Evolutionary conservation across 768 basidiomycete genomes (phyloP).

Genomic region (Rhodotorula toruloides): DNA sequence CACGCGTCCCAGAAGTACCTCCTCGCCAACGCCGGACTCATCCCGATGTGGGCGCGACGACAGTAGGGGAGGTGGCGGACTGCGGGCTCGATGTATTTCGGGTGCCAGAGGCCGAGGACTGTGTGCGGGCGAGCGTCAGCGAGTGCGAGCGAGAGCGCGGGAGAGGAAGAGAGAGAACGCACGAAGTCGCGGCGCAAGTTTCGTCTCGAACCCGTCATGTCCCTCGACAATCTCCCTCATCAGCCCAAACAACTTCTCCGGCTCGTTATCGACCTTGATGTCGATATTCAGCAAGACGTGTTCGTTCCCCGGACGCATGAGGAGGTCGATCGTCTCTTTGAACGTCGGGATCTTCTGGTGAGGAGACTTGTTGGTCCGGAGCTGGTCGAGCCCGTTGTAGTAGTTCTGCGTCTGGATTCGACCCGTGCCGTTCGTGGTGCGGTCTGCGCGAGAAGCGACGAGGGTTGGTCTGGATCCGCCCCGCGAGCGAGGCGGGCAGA

Average conservation of each 20-base stretch:
- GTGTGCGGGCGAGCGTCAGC: slow-evolving; percentile 49
- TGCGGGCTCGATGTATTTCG: slow-evolving; percentile 74
- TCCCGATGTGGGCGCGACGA: slow-evolving; percentile 76
- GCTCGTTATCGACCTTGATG: slow-evolving; percentile 88
- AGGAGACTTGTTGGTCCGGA: slow-evolving; percentile 55
- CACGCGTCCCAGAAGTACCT: slow-evolving; percentile 85
- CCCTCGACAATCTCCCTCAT: slow-evolving; percentile 64
- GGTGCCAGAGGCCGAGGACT: slow-evolving; percentile 82
- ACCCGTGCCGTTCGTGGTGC: slow-evolving; percentile 73
- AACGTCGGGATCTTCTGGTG: slow-evolving; percentile 70
- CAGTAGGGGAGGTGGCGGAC: slow-evolving; percentile 72
- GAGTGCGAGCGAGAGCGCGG: slow-evolving; percentile 54
- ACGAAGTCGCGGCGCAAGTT: slow-evolving; percentile 74
- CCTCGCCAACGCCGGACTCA: slow-evolving; percentile 64
- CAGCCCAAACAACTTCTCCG: slow-evolving; percentile 71
- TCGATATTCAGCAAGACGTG: slow-evolving; percentile 63
- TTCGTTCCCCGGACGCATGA: slow-evolving; percentile 58
- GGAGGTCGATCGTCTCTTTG: slow-evolving; percentile 67
- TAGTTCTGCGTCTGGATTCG: slow-evolving; percentile 65
- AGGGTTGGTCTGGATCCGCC: slow-evolving; percentile 8
- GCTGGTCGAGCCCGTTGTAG: slow-evolving; percentile 74
- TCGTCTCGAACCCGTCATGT: slow-evolving; percentile 66
- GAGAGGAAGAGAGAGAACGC: slow-evolving; percentile 64
- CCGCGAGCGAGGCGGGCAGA: not conserved
- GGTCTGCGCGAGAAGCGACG: slow-evolving; percentile 64